Conservation (phyloP, 2,329 filamentous ascomycete species). For the Diplodia mutila region DNA sequence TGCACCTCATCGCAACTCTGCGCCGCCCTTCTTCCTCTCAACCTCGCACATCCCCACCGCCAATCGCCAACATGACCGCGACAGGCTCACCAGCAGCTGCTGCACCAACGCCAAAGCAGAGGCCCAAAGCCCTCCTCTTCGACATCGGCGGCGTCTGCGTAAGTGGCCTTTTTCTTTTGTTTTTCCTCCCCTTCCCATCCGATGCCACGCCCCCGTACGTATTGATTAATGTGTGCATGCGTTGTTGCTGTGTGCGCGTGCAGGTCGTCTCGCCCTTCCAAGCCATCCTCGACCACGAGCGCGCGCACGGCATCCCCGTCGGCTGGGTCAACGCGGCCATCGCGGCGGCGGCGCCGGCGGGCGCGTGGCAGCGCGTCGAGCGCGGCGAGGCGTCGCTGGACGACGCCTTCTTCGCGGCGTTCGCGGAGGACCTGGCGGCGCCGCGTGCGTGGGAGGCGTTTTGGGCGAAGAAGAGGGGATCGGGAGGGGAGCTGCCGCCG, state of each 20-base stretch:
- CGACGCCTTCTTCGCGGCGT: slow-evolving; percentile 72
- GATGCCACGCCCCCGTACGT: too few relatives aligned
- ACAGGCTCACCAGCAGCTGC: not conserved
- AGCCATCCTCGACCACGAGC: slow-evolving; percentile 89
- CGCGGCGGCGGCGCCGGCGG: slow-evolving; percentile 73
- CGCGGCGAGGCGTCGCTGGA: slow-evolving; percentile 80
- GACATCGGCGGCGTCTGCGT: slow-evolving; percentile 98
- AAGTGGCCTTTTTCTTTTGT: slow-evolving; percentile 51
- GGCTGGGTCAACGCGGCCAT: slow-evolving; percentile 95
- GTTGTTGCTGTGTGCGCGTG: too few relatives aligned
- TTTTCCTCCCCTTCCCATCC: not conserved
- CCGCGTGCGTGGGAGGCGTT: slow-evolving; percentile 69
- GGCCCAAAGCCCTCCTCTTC: slow-evolving; percentile 63
- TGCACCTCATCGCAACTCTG: slow-evolving; percentile 1
- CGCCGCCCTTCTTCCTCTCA: not conserved
- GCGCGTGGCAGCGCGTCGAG: slow-evolving; percentile 88
- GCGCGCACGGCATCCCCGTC: slow-evolving; percentile 72
- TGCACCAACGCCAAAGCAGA: not conserved
- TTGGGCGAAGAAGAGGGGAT: slow-evolving; percentile 36
- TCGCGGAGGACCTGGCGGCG: slow-evolving; percentile 73
- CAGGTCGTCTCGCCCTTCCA: slow-evolving; percentile 92
- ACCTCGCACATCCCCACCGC: not conserved
- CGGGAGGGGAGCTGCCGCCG: slow-evolving; percentile 37
- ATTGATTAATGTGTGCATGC: too few relatives aligned
- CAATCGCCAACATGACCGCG: slow-evolving; percentile 2